A percentile compares a stretch with the other conserved stretches of the same genome.
phyloP scores from a whole-genome alignment of 2,329 filamentous ascomycete genomes.

The Emergomyces africanus region DNA sequence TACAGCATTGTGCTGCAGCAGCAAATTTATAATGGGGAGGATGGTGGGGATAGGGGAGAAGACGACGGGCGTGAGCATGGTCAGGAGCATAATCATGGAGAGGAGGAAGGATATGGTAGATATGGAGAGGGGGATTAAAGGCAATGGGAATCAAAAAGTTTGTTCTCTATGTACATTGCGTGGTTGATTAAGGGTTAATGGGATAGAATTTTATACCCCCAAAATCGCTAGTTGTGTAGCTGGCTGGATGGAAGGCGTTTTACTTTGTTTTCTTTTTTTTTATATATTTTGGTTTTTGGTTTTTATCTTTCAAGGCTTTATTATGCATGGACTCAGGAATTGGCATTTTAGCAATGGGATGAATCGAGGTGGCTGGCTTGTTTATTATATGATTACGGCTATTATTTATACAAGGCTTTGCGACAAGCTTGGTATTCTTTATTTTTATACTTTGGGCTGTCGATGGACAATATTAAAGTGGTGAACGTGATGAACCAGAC shows the following conservation, averaged over 20 bases:
- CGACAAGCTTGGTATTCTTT: background rate
- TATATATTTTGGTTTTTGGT: background rate
- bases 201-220: background rate
- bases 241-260: background rate
- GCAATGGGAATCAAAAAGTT: constrained; percentile 1
- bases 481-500: background rate
- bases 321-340: background rate
- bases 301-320: background rate
- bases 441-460: background rate
- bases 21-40: constrained; percentile 62
- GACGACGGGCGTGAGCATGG: constrained; percentile 8
- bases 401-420: background rate
- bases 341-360: background rate
- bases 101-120: background rate
- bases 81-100: constrained; percentile 5
- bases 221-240: background rate
- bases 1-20: constrained; percentile 98
- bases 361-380: background rate
- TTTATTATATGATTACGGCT: background rate
- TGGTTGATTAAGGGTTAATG: background rate
- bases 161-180: constrained; percentile 3
- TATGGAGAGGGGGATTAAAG: constrained; percentile 9
- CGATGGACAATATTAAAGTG: background rate
- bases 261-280: too few species aligned
- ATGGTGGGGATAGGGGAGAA: constrained; percentile 16